Percentiles rank a stretch among this genome's conserved stretches.
Conservation (phyloP, 2,329 filamentous ascomycete species). For the Colletotrichum karsti region DNA sequence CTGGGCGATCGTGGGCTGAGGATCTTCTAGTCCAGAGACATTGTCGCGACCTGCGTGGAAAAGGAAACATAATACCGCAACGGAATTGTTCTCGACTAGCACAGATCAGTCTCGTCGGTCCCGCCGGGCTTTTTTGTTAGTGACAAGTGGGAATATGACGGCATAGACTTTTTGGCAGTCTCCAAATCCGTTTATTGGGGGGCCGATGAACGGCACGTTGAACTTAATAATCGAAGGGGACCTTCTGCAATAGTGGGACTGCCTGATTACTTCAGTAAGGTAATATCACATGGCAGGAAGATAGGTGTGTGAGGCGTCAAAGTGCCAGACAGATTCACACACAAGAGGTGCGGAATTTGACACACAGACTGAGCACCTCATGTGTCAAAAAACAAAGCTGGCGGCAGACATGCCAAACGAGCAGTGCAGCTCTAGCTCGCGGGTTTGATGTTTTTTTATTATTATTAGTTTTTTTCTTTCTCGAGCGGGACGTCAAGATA, state of each 20-base stretch:
- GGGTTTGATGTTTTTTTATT: neutral
- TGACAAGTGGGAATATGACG: constrained; percentile 23
- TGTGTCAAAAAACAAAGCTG: neutral
- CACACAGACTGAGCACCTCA: neutral
- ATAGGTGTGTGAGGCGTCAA: constrained; percentile 12
- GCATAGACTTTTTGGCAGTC: constrained; percentile 17
- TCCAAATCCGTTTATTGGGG: neutral
- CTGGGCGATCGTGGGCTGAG: neutral
- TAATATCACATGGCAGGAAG: too few species aligned
- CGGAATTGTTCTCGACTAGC: constrained; percentile 6
- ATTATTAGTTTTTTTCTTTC: too few species aligned
- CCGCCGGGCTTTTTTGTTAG: neutral
- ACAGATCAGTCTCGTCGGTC: constrained; percentile 3
- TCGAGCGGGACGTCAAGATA: neutral
- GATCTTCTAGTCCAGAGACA: neutral
- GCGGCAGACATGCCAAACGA: neutral
- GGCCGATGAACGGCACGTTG: neutral
- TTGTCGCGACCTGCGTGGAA: neutral
- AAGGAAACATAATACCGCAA: neutral
- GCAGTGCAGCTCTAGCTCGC: neutral
- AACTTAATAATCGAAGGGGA: neutral
- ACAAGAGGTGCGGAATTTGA: neutral
- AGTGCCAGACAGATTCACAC: neutral
- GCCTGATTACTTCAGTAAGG: neutral
- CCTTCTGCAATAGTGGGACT: neutral